These are phyloP conservation scores for Pyracantha coccinea DNA, from an alignment of 331 rosid species.

Conservation along the genomic window DNA sequence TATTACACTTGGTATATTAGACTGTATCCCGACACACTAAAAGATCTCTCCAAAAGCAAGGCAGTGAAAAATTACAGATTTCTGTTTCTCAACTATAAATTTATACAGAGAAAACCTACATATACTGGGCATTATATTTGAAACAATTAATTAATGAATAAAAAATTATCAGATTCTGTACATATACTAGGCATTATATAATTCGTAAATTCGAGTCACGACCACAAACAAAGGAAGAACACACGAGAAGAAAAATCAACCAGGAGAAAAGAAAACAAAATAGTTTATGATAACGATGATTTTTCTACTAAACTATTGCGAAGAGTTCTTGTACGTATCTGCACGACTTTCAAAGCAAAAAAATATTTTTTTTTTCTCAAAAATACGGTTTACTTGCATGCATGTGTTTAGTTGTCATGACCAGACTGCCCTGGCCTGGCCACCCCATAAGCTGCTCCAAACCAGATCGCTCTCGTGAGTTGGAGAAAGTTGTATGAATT, in stretches of 20 bases:
- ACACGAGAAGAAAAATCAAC: neutral
- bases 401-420: neutral
- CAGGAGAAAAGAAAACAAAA: neutral
- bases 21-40: no score
- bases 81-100: neutral
- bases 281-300: constrained; percentile 1
- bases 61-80: neutral
- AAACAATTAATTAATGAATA: no score
- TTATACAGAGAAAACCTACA: neutral
- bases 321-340: neutral
- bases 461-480: neutral
- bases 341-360: neutral
- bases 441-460: neutral
- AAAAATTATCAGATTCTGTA: neutral
- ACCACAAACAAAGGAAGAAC: neutral
- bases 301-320: neutral
- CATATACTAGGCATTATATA: no score
- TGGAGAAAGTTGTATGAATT: neutral
- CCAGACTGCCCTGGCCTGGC: neutral
- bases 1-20: no score
- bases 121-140: no score
- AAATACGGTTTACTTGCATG: neutral
- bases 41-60: neutral
- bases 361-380: neutral
- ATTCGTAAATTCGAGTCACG: no score